Base-by-base conservation (phyloP, 2,329 filamentous ascomycete species). In the Fusarium musae region DNA sequence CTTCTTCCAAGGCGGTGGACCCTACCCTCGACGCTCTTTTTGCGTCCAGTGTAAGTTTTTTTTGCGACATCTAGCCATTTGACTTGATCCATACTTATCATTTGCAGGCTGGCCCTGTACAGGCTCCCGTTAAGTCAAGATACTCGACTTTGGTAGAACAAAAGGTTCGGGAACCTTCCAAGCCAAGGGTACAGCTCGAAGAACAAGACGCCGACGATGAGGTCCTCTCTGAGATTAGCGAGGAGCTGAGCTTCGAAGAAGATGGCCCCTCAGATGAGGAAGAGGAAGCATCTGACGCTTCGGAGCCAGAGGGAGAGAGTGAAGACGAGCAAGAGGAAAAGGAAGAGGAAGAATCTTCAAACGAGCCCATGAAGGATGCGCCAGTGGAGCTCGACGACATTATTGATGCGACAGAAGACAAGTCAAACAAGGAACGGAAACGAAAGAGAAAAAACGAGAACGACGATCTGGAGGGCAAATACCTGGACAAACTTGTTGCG, bases 11-110 rank as follows among this genome's bases (percentile, higher is more conserved):
- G 80, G 85, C 87, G 67, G 85, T 94, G 68, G 92, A 95, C 84
- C 91, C 92, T 80, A 84, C 87, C 63, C 85, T 95, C 74, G 87
- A 91, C 78, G 90, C 91, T 69, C 86, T 95, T 43, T 95, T 95
- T 83, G 87, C 91, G 64, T 85, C 87, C 64, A 94, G 93, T 85
- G 92, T 94, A 87, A 84, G 91, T 87, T 66, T 49, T 63, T 87
- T 66, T 50, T 62, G 61, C 66, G 59, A 68, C 64, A 49, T 42
- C 15, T 40, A 16, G 68, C 19, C 37, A 28, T 61, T 63, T 52
- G 53, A 50, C 47, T 32, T 40, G 46, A 59, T 64, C 61, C 28
- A 17, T 54, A 44, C 75, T 78, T 16, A 77, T 59, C 40, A 54
- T 66, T 59, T 43, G 21, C 63, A 90, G 88, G 79, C 86, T 61